These are phyloP conservation scores for Lentinula edodes DNA, from an alignment of 768 basidiomycete species.

Conservation along the genomic window DNA sequence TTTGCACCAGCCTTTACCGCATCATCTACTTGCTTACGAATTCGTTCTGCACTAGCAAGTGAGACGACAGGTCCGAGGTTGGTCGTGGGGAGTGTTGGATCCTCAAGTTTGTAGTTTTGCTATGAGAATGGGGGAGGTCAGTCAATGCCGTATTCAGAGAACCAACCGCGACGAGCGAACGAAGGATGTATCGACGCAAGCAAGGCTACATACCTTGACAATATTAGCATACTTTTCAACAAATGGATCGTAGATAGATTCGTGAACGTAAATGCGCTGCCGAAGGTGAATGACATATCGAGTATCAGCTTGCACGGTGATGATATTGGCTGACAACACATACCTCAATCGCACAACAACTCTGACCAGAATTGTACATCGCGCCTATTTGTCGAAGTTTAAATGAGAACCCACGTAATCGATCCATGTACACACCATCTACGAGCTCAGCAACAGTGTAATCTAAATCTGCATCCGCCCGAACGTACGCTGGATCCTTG, in stretches of 20 bases:
- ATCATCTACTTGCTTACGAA: slow-evolving; percentile 81
- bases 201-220: slow-evolving; percentile 49
- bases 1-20: slow-evolving; percentile 82
- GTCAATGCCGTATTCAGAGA: too few relatives aligned
- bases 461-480: slow-evolving; percentile 77
- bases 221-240: slow-evolving; percentile 66
- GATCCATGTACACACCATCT: slow-evolving; percentile 54
- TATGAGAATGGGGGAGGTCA: neutral
- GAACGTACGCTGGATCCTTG: slow-evolving; percentile 96
- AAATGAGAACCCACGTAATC: neutral
- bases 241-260: slow-evolving; percentile 74
- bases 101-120: slow-evolving; percentile 80
- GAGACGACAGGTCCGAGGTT: slow-evolving; percentile 94
- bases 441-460: slow-evolving; percentile 85
- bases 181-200: neutral
- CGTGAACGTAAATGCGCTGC: slow-evolving; percentile 92
- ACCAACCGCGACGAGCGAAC: too few relatives aligned
- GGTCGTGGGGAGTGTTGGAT: slow-evolving; percentile 68
- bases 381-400: slow-evolving; percentile 35
- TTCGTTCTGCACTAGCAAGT: slow-evolving; percentile 75
- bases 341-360: slow-evolving; percentile 91
- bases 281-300: neutral
- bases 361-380: slow-evolving; percentile 97
- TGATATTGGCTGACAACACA: slow-evolving; percentile 7
- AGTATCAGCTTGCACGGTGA: too few relatives aligned